Conservation (phyloP, 257 asterid genomes). For the Gentiana straminea region DNA sequence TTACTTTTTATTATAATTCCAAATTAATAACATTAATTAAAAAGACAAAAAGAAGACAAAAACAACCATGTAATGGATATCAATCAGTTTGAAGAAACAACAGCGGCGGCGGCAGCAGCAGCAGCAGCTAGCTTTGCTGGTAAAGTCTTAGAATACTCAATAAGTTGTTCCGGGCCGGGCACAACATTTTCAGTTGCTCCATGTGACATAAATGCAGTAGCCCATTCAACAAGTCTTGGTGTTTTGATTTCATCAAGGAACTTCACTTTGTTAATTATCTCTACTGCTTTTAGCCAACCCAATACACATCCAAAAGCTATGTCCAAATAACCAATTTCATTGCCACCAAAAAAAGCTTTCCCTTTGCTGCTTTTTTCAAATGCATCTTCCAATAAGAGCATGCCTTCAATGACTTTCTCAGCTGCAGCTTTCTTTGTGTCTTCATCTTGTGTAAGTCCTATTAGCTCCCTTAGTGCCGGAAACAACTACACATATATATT, state of each 20-base stretch:
- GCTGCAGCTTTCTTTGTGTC: constrained; percentile 5
- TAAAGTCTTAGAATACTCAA: constrained; percentile 6
- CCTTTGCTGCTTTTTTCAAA: constrained; percentile 23
- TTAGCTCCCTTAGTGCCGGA: constrained; percentile 15
- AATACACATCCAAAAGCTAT: constrained; percentile 27
- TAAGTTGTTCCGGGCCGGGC: constrained; percentile 10
- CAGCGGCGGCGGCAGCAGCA: too few species aligned
- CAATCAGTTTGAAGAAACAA: too few species aligned
- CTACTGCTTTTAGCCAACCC: constrained; percentile 29
- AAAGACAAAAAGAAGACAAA: too few species aligned
- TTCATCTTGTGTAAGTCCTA: constrained; percentile 3
- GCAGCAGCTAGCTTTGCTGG: constrained; percentile 3
- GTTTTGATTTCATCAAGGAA: constrained; percentile 20
- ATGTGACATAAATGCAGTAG: constrained; percentile 17
- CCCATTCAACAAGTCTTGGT: constrained; percentile 23
- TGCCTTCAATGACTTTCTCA: constrained; percentile 14
- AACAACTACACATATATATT: constrained; percentile 29
- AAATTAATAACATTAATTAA: too few species aligned
- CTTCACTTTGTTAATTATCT: constrained; percentile 4
- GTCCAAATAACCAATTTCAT: constrained; percentile 30
- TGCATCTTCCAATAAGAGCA: constrained; percentile 23
- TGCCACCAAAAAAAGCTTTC: too few species aligned
- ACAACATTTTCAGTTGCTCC: constrained; percentile 17
- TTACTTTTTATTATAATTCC: too few species aligned
- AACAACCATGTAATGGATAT: too few species aligned